Evolutionary conservation across 805 yeast genomes (phyloP).

Genomic region (Kluyveromyces dobzhanskii): DNA sequence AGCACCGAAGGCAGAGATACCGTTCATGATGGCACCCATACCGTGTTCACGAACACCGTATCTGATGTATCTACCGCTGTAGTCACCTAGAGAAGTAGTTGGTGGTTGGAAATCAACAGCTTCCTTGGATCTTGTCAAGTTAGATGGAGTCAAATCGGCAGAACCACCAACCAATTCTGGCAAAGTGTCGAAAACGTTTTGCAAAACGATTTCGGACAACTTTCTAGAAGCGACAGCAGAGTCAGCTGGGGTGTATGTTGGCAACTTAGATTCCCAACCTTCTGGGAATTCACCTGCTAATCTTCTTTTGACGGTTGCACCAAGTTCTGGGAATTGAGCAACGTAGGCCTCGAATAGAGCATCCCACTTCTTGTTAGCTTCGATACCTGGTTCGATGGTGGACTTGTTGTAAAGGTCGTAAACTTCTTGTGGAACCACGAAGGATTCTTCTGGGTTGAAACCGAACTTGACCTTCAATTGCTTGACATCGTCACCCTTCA

Average conservation of each 20-base stretch:
- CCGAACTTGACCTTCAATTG: conserved; percentile 81
- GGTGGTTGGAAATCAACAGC: conserved; percentile 93
- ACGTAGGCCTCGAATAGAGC: conserved; percentile 50
- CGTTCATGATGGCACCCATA: conserved; percentile 98
- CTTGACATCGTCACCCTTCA: conserved; percentile 84
- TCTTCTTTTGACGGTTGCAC: conserved; percentile 75
- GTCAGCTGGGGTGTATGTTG: conserved; percentile 71
- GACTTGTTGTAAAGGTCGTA: conserved; percentile 52
- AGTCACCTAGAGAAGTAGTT: conserved; percentile 69
- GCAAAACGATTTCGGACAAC: conserved; percentile 74
- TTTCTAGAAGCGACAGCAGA: conserved; percentile 89
- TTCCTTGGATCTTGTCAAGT: conserved; percentile 79
- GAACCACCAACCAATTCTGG: conserved; percentile 97
- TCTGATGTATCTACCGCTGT: conserved; percentile 88
- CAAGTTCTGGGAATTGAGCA: conserved; percentile 66
- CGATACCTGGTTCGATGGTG: conserved; percentile 53
- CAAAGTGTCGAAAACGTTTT: conserved; percentile 47
- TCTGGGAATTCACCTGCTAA: conserved; percentile 68
- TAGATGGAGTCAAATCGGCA: conserved; percentile 96
- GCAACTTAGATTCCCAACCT: conserved; percentile 72
- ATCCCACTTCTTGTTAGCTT: conserved; percentile 72
- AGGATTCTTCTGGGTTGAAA: conserved; percentile 76
- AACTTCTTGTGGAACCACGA: conserved; percentile 78
- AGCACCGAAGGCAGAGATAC: conserved; percentile 84
- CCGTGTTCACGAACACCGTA: conserved; percentile 99